Evolutionary conservation across 148 eudicot genomes (phyloP).

Genomic region (Euryodendron excelsum): DNA sequence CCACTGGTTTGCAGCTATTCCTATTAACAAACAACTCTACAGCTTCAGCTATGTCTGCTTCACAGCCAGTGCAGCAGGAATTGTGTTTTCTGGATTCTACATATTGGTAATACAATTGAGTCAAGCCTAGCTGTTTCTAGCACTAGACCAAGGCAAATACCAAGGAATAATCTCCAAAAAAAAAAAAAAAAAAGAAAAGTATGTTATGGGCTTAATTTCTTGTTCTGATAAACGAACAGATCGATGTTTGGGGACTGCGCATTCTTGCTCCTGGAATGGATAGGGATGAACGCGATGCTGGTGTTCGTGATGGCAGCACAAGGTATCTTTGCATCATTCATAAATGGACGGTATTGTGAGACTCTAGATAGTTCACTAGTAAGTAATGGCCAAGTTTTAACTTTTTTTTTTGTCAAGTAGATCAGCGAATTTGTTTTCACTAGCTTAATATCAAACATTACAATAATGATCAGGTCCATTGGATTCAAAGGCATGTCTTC

Average conservation of each 20-base stretch:
- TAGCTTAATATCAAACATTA: too few relatives aligned
- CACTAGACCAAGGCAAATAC: background rate
- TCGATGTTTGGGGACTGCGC: constrained; percentile 52
- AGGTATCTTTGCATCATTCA: constrained; percentile 44
- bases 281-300: constrained; percentile 57
- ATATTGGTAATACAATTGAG: constrained; percentile 29
- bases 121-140: background rate
- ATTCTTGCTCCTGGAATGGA: constrained; percentile 51
- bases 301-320: constrained; percentile 51
- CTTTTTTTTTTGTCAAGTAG: background rate
- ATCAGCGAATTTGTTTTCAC: too few relatives aligned
- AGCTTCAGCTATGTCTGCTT: constrained; percentile 56
- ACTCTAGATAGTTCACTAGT: constrained; percentile 36
- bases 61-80: constrained; percentile 57
- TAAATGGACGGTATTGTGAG: constrained; percentile 54
- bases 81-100: constrained; percentile 46
- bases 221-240: constrained; percentile 23
- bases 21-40: constrained; percentile 54
- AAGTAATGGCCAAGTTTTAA: constrained; percentile 8
- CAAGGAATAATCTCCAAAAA: background rate
- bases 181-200: background rate
- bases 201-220: background rate
- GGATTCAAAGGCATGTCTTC: constrained; percentile 49
- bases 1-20: constrained; percentile 35
- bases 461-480: constrained; percentile 41